A percentile compares a stretch with the other conserved stretches of the same genome.
phyloP scores from a whole-genome alignment of 257 asterid species.

The Thymus quinquecostatus region DNA sequence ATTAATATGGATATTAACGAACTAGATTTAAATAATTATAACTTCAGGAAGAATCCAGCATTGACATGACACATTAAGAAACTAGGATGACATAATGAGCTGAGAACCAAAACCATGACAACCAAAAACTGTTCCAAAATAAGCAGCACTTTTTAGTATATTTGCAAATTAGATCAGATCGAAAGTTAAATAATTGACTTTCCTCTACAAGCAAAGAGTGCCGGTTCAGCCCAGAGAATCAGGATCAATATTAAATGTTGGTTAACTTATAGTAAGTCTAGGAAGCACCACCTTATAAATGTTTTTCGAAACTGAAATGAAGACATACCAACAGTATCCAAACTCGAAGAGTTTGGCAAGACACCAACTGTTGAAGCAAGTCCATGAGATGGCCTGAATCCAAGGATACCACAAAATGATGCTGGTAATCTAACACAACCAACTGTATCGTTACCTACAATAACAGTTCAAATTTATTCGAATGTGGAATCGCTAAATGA shows the following conservation, averaged over 20 bases:
- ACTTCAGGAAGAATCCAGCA: constrained; percentile 6
- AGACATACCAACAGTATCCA: constrained; percentile 84
- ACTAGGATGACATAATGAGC: constrained; percentile 5
- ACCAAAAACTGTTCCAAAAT: constrained; percentile 8
- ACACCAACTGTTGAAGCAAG: constrained; percentile 72
- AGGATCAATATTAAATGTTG: constrained; percentile 2
- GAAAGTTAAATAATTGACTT: not conserved
- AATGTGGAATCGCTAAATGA: constrained; percentile 23
- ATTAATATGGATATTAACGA: not conserved
- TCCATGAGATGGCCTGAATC: constrained; percentile 91
- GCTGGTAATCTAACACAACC: constrained; percentile 43
- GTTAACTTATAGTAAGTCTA: not conserved
- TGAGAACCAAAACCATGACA: constrained; percentile 12
- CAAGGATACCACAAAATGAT: constrained; percentile 55
- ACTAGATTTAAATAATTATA: not conserved
- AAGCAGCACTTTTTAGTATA: not conserved
- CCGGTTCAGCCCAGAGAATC: not conserved
- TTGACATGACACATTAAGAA: constrained; percentile 5
- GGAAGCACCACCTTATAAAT: not conserved
- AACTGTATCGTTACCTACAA: constrained; percentile 59
- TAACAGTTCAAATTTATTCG: constrained; percentile 21
- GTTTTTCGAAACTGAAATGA: constrained; percentile 21
- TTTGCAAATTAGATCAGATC: constrained; percentile 8
- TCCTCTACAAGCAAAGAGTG: constrained; percentile 1
- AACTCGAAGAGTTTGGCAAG: constrained; percentile 81